Percentiles rank a stretch among this genome's conserved stretches.
Evolutionary conservation across 495 filamentous ascomycete genomes (phyloP).

Genomic region (Hypoxylon fuscum): DNA sequence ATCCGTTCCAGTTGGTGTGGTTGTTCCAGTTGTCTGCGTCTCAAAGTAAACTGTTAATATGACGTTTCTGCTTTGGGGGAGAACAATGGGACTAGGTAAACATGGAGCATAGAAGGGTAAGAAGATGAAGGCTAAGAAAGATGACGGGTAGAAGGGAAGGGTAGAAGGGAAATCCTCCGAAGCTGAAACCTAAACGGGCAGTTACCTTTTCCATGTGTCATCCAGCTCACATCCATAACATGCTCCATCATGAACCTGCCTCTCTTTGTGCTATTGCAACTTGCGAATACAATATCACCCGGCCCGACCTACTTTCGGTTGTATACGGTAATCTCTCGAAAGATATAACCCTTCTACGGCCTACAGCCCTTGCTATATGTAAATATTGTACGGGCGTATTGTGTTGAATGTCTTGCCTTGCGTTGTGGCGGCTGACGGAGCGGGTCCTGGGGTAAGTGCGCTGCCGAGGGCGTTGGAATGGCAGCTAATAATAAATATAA

Average conservation of each 20-base stretch:
- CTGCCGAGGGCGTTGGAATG: slow-evolving; percentile 25
- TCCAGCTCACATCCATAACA: slow-evolving; percentile 74
- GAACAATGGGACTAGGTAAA: no score
- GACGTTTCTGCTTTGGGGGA: not conserved
- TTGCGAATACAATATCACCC: slow-evolving; percentile 8
- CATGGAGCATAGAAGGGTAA: no score
- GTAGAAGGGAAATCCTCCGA: not conserved
- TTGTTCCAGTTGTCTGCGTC: slow-evolving; percentile 27
- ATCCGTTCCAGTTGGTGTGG: slow-evolving; percentile 25
- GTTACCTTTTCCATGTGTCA: slow-evolving; percentile 64
- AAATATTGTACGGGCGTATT: slow-evolving; percentile 16
- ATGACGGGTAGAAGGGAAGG: not conserved
- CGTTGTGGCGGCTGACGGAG: slow-evolving; percentile 25
- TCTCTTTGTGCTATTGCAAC: slow-evolving; percentile 3
- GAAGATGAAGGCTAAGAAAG: no score
- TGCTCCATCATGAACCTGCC: slow-evolving; percentile 63
- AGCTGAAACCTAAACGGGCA: not conserved
- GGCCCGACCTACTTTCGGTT: slow-evolving; percentile 4
- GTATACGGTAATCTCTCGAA: not conserved
- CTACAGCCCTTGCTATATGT: slow-evolving; percentile 13
- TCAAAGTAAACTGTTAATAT: slow-evolving; percentile 20
- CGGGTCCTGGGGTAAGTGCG: slow-evolving; percentile 34
- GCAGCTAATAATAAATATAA: slow-evolving; percentile 13
- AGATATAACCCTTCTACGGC: slow-evolving; percentile 2
- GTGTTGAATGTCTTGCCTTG: slow-evolving; percentile 18